Evolutionary conservation across 768 basidiomycete genomes (phyloP), one percentile per base, ranked within the genome.

Genomic region (Naganishia friedmannii): DNA sequence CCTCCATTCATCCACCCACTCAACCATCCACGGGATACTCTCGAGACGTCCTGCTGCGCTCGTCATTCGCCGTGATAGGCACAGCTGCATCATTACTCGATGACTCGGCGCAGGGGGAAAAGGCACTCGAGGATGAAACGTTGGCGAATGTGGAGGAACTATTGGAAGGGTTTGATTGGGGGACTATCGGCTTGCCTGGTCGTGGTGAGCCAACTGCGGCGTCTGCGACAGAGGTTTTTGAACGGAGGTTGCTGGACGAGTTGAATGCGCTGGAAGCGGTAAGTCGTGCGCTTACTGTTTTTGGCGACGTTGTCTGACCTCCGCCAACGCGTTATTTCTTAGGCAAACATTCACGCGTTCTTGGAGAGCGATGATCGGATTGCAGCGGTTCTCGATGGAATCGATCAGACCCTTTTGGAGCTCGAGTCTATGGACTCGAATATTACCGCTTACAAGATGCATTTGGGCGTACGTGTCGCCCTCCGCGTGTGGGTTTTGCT

Each of bases 161-260:
- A 92, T 85, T 99, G 29, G 96, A 99, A 76, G 94, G 96, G 0
- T 96, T 96, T 76, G 96, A 98, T 80, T 98, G 93, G 93, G 89
- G 91, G 0, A 77, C 74, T 2, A 85, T 86, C 66, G 67, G 66
- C 29, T 15, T 29, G 58, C 23, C 39, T 28, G 37, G 60, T 21
- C 57, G 45, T 28, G 55, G 15, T 3, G 37, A 70, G 51, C 45
- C 39, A n/a, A 42, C 31, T 19, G 58, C 63, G 84, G 85, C 21
- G 85, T 89, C 89, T 13, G 88, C 90, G 9, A 92, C 91, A 46
- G 95, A 97, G 77, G 85, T 94, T 74, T 93, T 98, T 71, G 93
- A 98, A 81, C 89, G 90, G 28, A 84, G 93, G 73, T 81, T 99
- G 55, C 80, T 91, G 53, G 91, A 95, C 71, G 96, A 99, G 77